These are phyloP conservation scores for Planoprotostelium fungivorum DNA, from an alignment of 78 protist species.

Conservation along the genomic window DNA sequence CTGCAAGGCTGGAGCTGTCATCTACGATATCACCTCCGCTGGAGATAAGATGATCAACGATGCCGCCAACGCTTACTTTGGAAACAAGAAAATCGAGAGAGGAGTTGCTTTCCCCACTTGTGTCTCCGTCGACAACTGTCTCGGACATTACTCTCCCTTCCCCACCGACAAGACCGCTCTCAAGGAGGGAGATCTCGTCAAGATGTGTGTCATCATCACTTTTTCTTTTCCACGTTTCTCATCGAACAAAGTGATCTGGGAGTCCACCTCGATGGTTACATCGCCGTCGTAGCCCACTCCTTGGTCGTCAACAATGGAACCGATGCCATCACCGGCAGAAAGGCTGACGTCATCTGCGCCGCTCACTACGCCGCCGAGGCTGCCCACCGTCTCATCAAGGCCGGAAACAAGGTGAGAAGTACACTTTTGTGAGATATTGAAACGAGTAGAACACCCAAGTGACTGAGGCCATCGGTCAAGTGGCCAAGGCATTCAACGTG, in stretches of 20 bases:
- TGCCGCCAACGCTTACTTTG: conserved; percentile 17
- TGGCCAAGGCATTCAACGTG: conserved; percentile 57
- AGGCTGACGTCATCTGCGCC: conserved; percentile 88
- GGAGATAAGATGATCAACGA: conserved; percentile 46
- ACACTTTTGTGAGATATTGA: neutral
- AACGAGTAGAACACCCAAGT: conserved; percentile 53
- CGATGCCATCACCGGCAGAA: conserved; percentile 48
- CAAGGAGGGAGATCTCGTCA: conserved; percentile 89
- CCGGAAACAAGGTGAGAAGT: conserved; percentile 46
- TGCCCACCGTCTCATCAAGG: conserved; percentile 65
- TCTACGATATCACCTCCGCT: conserved; percentile 26
- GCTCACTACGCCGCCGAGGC: conserved; percentile 88
- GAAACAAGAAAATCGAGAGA: conserved; percentile 57
- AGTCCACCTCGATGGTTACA: conserved; percentile 92
- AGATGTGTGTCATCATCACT: conserved; percentile 52
- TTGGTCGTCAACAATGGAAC: conserved; percentile 28
- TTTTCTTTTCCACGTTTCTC: neutral
- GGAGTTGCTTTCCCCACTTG: conserved; percentile 98
- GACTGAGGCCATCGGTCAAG: conserved; percentile 65
- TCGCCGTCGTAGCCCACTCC: conserved; percentile 87
- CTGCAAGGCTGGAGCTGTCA: conserved; percentile 16
- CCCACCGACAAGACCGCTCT: conserved; percentile 44
- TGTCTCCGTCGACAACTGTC: conserved; percentile 86
- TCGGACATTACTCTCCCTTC: conserved; percentile 94
- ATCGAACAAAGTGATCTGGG: conserved; percentile 82